These are phyloP conservation scores for Letharia columbiana DNA, from an alignment of 495 filamentous ascomycete species.

Conservation along the genomic window DNA sequence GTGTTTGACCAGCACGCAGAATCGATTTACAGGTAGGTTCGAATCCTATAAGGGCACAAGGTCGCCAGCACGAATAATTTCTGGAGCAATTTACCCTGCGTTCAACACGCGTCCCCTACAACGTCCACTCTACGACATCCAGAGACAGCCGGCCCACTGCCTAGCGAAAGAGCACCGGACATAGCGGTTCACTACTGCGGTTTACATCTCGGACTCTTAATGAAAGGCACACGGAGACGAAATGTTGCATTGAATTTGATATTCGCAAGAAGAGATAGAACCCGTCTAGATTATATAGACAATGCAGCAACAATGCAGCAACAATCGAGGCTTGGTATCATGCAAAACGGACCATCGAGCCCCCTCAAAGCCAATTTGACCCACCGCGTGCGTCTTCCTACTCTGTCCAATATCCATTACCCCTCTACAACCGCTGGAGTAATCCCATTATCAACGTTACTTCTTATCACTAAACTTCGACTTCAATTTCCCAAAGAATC, in stretches of 20 bases:
- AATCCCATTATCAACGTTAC: conserved; percentile 12
- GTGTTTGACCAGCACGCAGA: no score
- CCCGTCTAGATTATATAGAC: background rate
- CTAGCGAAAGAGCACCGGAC: no score
- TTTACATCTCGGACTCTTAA: background rate
- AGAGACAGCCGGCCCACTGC: no score
- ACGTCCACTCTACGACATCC: no score
- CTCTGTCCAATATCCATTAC: background rate
- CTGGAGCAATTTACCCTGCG: no score
- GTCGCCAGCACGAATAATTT: no score
- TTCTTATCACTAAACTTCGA: conserved; percentile 29
- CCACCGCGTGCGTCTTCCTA: background rate
- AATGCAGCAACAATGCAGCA: background rate
- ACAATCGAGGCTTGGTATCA: conserved; percentile 16
- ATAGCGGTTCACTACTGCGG: background rate
- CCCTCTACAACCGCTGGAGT: background rate
- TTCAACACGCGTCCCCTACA: no score
- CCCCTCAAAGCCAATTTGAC: background rate
- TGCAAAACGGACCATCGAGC: conserved; percentile 4
- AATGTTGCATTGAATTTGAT: background rate
- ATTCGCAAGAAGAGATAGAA: background rate
- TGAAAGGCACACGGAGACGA: background rate
- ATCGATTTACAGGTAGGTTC: no score
- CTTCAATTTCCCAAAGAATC: conserved; percentile 44
- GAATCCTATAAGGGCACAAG: no score